Evolutionary conservation across 306 rosid genomes (phyloP), one percentile per base, ranked within the genome.

Genomic region (Quercus bicolor): DNA sequence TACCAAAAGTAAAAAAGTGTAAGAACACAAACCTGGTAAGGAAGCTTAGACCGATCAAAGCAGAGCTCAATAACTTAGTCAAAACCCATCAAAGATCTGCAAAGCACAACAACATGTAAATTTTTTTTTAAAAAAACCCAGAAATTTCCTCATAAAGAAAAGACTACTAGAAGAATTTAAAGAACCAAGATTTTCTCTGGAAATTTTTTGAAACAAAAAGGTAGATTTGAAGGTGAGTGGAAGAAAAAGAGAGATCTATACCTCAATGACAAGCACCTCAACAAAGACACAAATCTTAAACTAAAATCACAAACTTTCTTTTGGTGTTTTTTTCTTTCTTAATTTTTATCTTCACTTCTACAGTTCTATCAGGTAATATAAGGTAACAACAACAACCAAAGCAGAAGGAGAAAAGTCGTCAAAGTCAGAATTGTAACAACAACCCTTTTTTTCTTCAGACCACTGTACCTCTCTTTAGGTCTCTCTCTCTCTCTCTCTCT

Each of bases 401-500:
- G 78, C 75, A 83, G 34, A 77, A 78, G 80, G 64, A 62, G 72
- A 29, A 26, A 28, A 80, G 45, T 69, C 76, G 83, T 81, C 31
- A 76, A 78, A 84, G 92, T 88, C 91, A 88, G 82, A 82, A 88
- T 73, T 80, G 73, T 40, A 81, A 76, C 86, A 78, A 66, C 74
- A 40, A 68, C 86, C 33, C 34, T 62, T 40, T 77, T 72, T 72
- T 57, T 59, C 74, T 13, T 62, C 65, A 26, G 54, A 24, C 15
- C 45, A 40, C 45, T 74, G 54, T 0, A 28, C 75, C 61, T 70
- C 48, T 81, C 45, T 52, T 70, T 70, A 33, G 75, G 74, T 74
- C 51, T 75, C 13, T 37, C 48, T 60, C 69, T 78, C 75, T 77
- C 72, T 61, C 60, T 48, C 84, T 43, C 80, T 75, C 45, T 14